Percentiles rank a stretch among this genome's conserved stretches.
Evolutionary conservation across 805 yeast species (phyloP).

Genomic region (Kluyveromyces wickerhamii): DNA sequence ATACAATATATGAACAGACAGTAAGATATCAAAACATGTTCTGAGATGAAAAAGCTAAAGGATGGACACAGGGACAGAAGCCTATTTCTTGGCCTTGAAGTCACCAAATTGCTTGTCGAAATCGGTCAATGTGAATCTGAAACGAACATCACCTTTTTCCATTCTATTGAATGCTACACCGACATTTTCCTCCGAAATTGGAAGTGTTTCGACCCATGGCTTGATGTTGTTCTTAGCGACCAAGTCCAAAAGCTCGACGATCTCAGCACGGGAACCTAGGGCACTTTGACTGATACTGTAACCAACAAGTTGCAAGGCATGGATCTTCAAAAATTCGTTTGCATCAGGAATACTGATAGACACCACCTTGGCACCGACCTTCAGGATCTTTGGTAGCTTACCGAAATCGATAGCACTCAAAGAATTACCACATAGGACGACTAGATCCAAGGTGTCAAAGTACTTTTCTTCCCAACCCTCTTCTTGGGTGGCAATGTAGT

Average conservation of each 20-base stretch:
- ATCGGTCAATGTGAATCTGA: slow-evolving; percentile 45
- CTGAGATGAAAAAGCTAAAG: no score
- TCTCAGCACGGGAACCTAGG: slow-evolving; percentile 41
- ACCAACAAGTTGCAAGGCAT: slow-evolving; percentile 17
- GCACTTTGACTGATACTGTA: slow-evolving; percentile 26
- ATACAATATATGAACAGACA: no score
- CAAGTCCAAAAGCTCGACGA: slow-evolving; percentile 39
- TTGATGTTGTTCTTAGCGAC: slow-evolving; percentile 40
- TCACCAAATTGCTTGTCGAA: slow-evolving; percentile 32
- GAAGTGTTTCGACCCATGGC: slow-evolving; percentile 47
- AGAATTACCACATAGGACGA: slow-evolving; percentile 43
- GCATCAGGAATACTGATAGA: slow-evolving; percentile 21
- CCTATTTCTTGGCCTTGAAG: slow-evolving; percentile 3
- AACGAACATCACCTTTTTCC: slow-evolving; percentile 43
- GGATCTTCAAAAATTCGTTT: slow-evolving; percentile 10
- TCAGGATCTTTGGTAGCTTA: slow-evolving; percentile 24
- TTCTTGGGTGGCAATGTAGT: slow-evolving; percentile 47
- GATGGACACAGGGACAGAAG: no score
- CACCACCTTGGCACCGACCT: slow-evolving; percentile 31
- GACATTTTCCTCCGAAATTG: slow-evolving; percentile 38
- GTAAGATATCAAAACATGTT: no score
- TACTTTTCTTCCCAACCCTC: slow-evolving; percentile 33
- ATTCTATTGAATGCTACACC: slow-evolving; percentile 40
- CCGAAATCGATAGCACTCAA: slow-evolving; percentile 34
- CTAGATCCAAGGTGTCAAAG: slow-evolving; percentile 35